Evolutionary conservation across 2,329 filamentous ascomycete genomes (phyloP).

Genomic region (Sporothrix protearum): DNA sequence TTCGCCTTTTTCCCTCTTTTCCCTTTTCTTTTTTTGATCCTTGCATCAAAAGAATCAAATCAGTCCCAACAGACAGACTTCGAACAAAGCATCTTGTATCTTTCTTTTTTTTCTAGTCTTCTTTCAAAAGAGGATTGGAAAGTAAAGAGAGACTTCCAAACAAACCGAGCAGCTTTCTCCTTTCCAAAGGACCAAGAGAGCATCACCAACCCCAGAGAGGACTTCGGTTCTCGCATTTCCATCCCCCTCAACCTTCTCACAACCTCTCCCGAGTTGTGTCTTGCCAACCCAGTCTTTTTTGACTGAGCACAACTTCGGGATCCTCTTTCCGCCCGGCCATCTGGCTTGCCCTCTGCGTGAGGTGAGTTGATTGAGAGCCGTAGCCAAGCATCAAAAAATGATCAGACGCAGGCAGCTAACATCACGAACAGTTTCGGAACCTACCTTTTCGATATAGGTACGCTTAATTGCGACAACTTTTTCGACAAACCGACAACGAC

Average conservation of each 20-base stretch:
- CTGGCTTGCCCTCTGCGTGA: slow-evolving; percentile 82
- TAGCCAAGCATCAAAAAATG: background rate
- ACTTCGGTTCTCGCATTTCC: slow-evolving; percentile 26
- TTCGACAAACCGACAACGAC: slow-evolving; percentile 32
- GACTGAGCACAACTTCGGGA: slow-evolving; percentile 48
- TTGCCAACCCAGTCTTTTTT: slow-evolving; percentile 38
- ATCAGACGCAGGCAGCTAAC: slow-evolving; percentile 11
- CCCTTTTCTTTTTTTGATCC: background rate
- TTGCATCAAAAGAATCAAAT: background rate
- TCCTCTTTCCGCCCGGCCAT: slow-evolving; percentile 61
- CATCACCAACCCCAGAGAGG: background rate
- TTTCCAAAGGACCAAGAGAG: slow-evolving; percentile 8
- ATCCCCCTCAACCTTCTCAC: slow-evolving; percentile 12
- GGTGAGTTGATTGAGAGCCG: slow-evolving; percentile 47
- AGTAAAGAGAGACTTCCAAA: slow-evolving; percentile 6
- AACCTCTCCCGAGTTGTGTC: slow-evolving; percentile 18
- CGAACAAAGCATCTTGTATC: background rate
- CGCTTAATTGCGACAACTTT: slow-evolving; percentile 49
- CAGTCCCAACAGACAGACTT: background rate
- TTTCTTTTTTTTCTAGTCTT: slow-evolving; percentile 16
- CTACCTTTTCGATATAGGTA: slow-evolving; percentile 41
- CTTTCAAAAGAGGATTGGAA: slow-evolving; percentile 7
- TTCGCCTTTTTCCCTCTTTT: background rate
- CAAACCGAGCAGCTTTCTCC: slow-evolving; percentile 12
- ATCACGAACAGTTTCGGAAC: slow-evolving; percentile 34